Evolutionary conservation across 1,284 basidiomycete species (phyloP), one percentile per base, ranked within the genome.

Genomic region (Boletus semigastroideus): DNA sequence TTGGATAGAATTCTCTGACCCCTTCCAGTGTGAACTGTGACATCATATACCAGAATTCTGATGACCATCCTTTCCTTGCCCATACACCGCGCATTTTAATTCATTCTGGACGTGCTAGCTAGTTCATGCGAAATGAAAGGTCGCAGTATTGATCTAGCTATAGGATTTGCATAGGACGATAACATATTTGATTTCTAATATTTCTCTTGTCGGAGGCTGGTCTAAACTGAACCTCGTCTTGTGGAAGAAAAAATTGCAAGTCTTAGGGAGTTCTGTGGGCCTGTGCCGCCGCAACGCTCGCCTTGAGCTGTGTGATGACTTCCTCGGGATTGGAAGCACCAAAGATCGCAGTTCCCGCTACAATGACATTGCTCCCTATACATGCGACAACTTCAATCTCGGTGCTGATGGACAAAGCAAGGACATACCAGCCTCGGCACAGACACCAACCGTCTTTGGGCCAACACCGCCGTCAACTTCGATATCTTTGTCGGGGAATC

Each of bases 381-480:
- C 7, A 41, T 7, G 10, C 16, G 5, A 33, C 1, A 16, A 25
- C n/a, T 30, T 55, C 36, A 52, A 28, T 39, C 49, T 30, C 20
- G 16, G 13, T 22, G 12, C 7, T 22, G 7, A 10, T 5, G 17
- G 27, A 42, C 17, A 28, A 43, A 49, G 20, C 30, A 33, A 45
- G 39, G 10, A 72, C 82, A 59, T 61, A 88, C 94, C 94, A 42
- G 96, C 96, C 56, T 93, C 76, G 3, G 96, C 95, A 64, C 97
- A 99, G 49, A 81, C 78, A 63, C 84, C 89, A 55, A 98, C 85
- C 11, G 94, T 99, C 61, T 89, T 90, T 8, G 92, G 91, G 6
- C 93, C 90, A 16, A 99, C 92, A 36, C 97, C 97, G 36, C 97
- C 97, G 71, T 99, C 97, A 48, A 99, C 97, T 73, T 99, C 86